Evolutionary conservation across 2,329 filamentous ascomycete genomes (phyloP), one percentile per base, ranked within the genome.

Genomic region (Colletotrichum simmondsii): DNA sequence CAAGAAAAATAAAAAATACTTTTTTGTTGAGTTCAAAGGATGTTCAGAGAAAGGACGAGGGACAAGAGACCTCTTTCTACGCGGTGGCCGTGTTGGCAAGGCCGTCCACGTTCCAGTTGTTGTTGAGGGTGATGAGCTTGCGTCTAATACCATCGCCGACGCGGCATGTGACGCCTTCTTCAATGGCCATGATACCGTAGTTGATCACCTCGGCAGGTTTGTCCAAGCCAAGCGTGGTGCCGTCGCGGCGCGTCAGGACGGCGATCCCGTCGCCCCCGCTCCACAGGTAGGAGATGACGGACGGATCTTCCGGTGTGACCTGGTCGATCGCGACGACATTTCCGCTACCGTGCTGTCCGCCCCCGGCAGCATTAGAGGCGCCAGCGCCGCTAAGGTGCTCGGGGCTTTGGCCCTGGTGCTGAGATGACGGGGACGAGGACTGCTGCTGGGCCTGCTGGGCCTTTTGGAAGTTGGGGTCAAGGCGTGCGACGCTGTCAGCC

Each of bases 401-500:
- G 16, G 67, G 62, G 42, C 68, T 65, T 10, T 62, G 65, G 14
- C 22, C 49, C 58, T 56, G 70, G 8, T 65, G 66, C 32, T 72
- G 66, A 5, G 72, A 69, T 6, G 53, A 49, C 22, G 71, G 71
- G 4, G 73, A 69, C 16, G 32, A 82, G 74, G 49, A 56, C 30
- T 46, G 56, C 24, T 35, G 6, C 52, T 32, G 24, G 11, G 71
- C 37, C 37, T 69, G 68, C 58, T 75, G 65, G 14, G 68, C 46
- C 67, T 78, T 78, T 72, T 82, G 80, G 75, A 84, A 82, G 75
- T 76, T 78, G 24, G 78, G 71, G 11, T 75, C 75, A 35, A 73
- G 66, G 5, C 67, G 73, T 86, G 85, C 6, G 83, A 92, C 80
- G 75, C 90, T 89, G 75, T 92, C 89, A 2, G 87, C 85, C 91